A percentile compares a stretch with the other conserved stretches of the same genome.
Conservation (phyloP, 2,329 filamentous ascomycete species). For the Byssochlamys sp. region DNA sequence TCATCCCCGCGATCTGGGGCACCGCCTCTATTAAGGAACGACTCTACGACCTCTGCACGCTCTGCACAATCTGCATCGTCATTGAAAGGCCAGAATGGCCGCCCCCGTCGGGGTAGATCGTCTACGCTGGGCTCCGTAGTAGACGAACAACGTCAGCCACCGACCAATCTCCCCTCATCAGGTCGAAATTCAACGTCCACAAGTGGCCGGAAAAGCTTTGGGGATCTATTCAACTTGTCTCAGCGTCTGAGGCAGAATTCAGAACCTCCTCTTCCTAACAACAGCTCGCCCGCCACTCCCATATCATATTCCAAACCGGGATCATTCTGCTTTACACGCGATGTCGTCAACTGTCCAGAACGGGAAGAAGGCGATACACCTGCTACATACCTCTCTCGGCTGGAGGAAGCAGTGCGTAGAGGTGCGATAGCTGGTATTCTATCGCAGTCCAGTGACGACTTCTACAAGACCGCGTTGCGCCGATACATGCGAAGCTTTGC, state of each 20-base stretch:
- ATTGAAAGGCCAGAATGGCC: slow-evolving; percentile 45
- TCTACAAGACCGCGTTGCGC: slow-evolving; percentile 70
- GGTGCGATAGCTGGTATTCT: slow-evolving; percentile 76
- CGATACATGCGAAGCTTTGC: slow-evolving; percentile 93
- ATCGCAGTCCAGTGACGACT: slow-evolving; percentile 76
- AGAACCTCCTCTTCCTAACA: slow-evolving; percentile 56
- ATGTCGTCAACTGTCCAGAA: slow-evolving; percentile 61
- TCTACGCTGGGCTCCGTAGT: slow-evolving; percentile 81
- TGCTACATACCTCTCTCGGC: slow-evolving; percentile 72
- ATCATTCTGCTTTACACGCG: slow-evolving; percentile 66
- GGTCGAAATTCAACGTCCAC: slow-evolving; percentile 72
- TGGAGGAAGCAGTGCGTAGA: slow-evolving; percentile 70
- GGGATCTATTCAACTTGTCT: slow-evolving; percentile 69
- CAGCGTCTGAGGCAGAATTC: slow-evolving; percentile 72
- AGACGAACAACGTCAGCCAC: slow-evolving; percentile 59
- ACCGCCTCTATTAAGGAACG: slow-evolving; percentile 46
- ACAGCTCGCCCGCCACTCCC: slow-evolving; percentile 64
- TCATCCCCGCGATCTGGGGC: slow-evolving; percentile 36
- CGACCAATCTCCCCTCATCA: slow-evolving; percentile 52
- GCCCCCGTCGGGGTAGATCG: slow-evolving; percentile 59
- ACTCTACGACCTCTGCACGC: slow-evolving; percentile 55
- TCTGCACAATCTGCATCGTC: slow-evolving; percentile 53
- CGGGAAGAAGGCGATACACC: slow-evolving; percentile 80
- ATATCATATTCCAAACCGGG: slow-evolving; percentile 66
- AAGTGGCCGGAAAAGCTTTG: slow-evolving; percentile 80